Percentiles rank a stretch among this genome's conserved stretches.
Conservation (phyloP, 1,284 basidiomycete species). For the Trichosporon ovoides region DNA sequence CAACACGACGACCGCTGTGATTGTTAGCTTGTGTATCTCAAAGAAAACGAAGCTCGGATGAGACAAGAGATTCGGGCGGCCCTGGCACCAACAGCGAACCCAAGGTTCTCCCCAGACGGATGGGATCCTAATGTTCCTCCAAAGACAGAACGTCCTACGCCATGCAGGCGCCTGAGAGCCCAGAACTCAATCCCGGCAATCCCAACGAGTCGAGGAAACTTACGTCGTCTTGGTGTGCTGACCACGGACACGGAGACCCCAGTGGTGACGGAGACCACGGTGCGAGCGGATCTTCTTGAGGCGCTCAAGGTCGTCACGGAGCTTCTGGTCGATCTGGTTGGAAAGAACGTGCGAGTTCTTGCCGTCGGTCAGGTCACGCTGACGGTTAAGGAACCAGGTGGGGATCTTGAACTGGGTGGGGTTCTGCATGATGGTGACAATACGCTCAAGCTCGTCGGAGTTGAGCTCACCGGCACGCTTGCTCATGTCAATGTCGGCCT, state of each 20-base stretch:
- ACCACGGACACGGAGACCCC: slow-evolving; percentile 90
- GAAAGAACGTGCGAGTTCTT: slow-evolving; percentile 96
- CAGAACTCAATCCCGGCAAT: too few relatives aligned
- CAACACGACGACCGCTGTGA: slow-evolving; percentile 22
- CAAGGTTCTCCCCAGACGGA: too few relatives aligned
- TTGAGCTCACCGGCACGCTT: slow-evolving; percentile 96
- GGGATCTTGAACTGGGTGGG: slow-evolving; percentile 99
- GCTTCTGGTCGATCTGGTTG: slow-evolving; percentile 96
- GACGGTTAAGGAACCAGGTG: slow-evolving; percentile 98
- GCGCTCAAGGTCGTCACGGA: slow-evolving; percentile 97
- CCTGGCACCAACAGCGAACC: too few relatives aligned
- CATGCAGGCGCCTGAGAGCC: too few relatives aligned
- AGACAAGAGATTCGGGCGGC: too few relatives aligned
- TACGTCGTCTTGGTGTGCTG: slow-evolving; percentile 98
- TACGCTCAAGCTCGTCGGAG: slow-evolving; percentile 95
- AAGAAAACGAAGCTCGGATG: too few relatives aligned
- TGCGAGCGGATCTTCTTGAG: slow-evolving; percentile 99
- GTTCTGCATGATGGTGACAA: slow-evolving; percentile 99
- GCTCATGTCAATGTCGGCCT: slow-evolving; percentile 97
- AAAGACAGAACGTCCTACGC: too few relatives aligned
- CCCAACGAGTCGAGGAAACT: too few relatives aligned
- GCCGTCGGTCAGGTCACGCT: slow-evolving; percentile 95
- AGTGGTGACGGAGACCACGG: slow-evolving; percentile 96
- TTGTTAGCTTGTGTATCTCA: slow-evolving; percentile 5
- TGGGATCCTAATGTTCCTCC: too few relatives aligned